phyloP scores from a whole-genome alignment of 2,329 filamentous ascomycete genomes.

The Diaporthe citri region DNA sequence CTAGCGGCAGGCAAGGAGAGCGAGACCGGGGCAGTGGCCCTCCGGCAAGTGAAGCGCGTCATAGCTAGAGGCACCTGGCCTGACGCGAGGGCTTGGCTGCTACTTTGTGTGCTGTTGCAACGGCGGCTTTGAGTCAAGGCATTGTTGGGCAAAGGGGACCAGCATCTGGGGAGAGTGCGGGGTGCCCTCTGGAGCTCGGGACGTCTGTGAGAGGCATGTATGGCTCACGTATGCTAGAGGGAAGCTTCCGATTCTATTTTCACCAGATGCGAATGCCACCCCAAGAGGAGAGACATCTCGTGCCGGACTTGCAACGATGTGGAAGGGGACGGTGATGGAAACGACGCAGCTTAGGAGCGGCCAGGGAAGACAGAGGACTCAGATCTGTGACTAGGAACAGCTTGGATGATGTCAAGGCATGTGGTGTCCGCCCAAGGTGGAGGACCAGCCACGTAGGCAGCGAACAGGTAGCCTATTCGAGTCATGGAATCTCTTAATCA shows the following conservation, averaged over 20 bases:
- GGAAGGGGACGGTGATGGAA: background rate
- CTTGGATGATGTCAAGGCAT: slow-evolving; percentile 11
- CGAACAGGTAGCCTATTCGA: slow-evolving; percentile 11
- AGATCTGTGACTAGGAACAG: background rate
- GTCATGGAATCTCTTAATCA: background rate
- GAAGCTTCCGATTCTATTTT: background rate
- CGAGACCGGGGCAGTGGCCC: slow-evolving; percentile 9
- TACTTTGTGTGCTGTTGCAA: slow-evolving; percentile 1
- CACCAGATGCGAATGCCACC: too few relatives aligned
- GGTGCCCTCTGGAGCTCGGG: background rate
- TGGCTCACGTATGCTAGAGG: background rate
- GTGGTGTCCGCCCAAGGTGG: background rate
- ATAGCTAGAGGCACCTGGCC: background rate
- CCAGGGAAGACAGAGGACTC: background rate
- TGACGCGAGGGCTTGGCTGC: slow-evolving; percentile 17
- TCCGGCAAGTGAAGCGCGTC: background rate
- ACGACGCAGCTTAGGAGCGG: background rate
- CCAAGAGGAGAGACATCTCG: background rate
- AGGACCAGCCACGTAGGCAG: background rate
- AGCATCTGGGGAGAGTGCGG: background rate
- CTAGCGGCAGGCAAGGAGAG: slow-evolving; percentile 8
- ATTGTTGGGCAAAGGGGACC: background rate
- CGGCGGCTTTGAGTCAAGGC: slow-evolving; percentile 13
- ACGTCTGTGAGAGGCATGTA: background rate
- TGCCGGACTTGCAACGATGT: background rate